phyloP scores from a whole-genome alignment of 176 grass and related monocot genomes.

The Aegilops umbellulata region DNA sequence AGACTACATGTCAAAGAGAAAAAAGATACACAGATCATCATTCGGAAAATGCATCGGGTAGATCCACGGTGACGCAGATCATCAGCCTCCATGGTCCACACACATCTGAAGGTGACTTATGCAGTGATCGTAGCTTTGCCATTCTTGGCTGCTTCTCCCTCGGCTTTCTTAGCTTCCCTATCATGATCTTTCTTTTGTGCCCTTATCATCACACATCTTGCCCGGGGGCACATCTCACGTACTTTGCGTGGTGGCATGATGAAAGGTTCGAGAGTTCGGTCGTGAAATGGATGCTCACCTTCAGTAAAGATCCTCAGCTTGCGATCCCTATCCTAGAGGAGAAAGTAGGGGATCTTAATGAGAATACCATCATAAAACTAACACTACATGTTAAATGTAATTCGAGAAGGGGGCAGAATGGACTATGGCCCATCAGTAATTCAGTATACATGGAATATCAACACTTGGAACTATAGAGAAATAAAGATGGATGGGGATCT shows the following conservation, averaged over 20 bases:
- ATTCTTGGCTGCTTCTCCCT: slow-evolving; percentile 36
- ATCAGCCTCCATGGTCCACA: neutral
- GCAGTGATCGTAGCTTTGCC: slow-evolving; percentile 15
- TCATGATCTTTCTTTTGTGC: slow-evolving; percentile 85
- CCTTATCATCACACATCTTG: slow-evolving; percentile 64
- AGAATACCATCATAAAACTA: neutral
- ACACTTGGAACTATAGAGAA: too few relatives aligned
- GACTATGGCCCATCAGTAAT: too few relatives aligned
- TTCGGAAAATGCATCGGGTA: neutral
- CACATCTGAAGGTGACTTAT: slow-evolving; percentile 19
- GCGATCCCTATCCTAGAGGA: slow-evolving; percentile 55
- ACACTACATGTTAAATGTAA: neutral
- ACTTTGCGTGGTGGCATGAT: slow-evolving; percentile 76
- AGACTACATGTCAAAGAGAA: neutral
- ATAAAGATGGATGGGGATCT: neutral
- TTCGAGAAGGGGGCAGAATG: neutral
- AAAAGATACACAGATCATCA: neutral
- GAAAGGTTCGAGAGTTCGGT: slow-evolving; percentile 51
- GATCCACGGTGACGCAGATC: neutral
- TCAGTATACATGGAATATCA: too few relatives aligned
- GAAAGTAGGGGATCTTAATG: neutral
- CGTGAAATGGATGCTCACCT: slow-evolving; percentile 69
- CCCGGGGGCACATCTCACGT: slow-evolving; percentile 71
- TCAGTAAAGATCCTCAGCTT: slow-evolving; percentile 83
- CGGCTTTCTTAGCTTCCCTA: slow-evolving; percentile 33